Conservation (phyloP, 176 grass and related monocot species). For the Zea luxurians region DNA sequence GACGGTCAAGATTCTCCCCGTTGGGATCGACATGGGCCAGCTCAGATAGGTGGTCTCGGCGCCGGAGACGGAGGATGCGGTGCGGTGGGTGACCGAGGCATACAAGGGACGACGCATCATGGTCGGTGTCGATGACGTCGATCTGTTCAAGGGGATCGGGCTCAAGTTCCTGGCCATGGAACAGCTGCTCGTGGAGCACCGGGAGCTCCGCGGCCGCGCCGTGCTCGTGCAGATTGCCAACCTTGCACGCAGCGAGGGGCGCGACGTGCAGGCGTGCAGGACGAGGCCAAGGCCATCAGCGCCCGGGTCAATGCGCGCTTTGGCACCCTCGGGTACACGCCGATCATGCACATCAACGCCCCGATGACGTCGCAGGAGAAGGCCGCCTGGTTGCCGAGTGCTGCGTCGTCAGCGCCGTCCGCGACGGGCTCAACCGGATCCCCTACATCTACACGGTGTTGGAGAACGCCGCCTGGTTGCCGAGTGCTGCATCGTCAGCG, state of each 20-base stretch:
- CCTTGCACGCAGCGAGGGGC: constrained; percentile 79
- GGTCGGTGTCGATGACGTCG: constrained; percentile 87
- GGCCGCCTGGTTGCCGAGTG: too few relatives aligned
- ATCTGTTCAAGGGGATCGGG: constrained; percentile 92
- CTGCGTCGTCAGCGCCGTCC: too few relatives aligned
- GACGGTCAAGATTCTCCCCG: constrained; percentile 84
- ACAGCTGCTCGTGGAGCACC: constrained; percentile 68
- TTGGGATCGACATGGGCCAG: constrained; percentile 90
- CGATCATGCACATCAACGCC: too few relatives aligned
- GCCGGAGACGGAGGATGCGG: constrained; percentile 48
- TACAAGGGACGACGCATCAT: constrained; percentile 73
- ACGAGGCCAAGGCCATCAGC: too few relatives aligned
- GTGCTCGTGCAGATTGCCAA: constrained; percentile 90
- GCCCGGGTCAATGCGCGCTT: too few relatives aligned
- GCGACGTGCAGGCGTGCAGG: constrained; percentile 89
- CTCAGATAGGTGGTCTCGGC: constrained; percentile 67
- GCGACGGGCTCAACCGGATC: too few relatives aligned
- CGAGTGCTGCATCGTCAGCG: too few relatives aligned
- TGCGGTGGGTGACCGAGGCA: constrained; percentile 44
- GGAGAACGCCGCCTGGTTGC: too few relatives aligned
- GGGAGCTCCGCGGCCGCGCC: constrained; percentile 55
- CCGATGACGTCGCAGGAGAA: too few relatives aligned
- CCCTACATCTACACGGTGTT: too few relatives aligned
- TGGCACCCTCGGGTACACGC: too few relatives aligned
- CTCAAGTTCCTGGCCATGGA: constrained; percentile 96